A percentile compares a stretch with the other conserved stretches of the same genome.
phyloP scores from a whole-genome alignment of 805 yeast genomes.

The Suhomyces xylopsoci region DNA sequence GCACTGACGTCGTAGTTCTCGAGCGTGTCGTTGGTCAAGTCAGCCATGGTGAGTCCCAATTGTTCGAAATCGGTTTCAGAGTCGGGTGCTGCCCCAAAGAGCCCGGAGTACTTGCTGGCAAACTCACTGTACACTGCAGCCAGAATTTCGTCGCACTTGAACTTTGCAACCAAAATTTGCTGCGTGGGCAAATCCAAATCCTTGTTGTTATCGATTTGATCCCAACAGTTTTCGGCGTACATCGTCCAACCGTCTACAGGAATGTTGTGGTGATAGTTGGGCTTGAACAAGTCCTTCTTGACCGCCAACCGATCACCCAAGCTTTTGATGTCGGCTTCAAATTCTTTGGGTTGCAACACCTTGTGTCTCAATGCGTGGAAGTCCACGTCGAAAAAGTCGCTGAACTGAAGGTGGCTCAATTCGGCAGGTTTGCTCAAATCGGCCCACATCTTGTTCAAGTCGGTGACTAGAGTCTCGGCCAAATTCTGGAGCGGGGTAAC shows the following conservation, averaged over 20 bases:
- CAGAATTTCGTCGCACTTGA: constrained; percentile 89
- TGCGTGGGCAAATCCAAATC: constrained; percentile 96
- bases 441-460: constrained; percentile 76
- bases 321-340: constrained; percentile 53
- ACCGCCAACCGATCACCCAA: constrained; percentile 63
- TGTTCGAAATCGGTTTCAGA: constrained; percentile 40
- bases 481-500: constrained; percentile 76
- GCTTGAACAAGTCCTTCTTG: constrained; percentile 50
- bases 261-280: constrained; percentile 74
- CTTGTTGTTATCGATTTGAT: constrained; percentile 86
- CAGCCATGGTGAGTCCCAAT: constrained; percentile 43
- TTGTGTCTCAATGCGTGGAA: constrained; percentile 86
- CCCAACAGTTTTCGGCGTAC: constrained; percentile 90
- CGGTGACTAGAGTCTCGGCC: constrained; percentile 63
- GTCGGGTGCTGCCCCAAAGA: constrained; percentile 10
- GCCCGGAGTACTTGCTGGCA: constrained; percentile 15
- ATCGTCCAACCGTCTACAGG: constrained; percentile 97
- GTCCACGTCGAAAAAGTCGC: constrained; percentile 80
- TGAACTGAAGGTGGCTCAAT: constrained; percentile 50
- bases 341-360: constrained; percentile 71
- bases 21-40: constrained; percentile 47
- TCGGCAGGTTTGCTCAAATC: constrained; percentile 70
- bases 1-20: constrained; percentile 66
- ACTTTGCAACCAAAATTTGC: constrained; percentile 89
- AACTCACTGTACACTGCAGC: constrained; percentile 33